Evolutionary conservation across 805 yeast genomes (phyloP).

Genomic region (Saturnispora ahearnii): DNA sequence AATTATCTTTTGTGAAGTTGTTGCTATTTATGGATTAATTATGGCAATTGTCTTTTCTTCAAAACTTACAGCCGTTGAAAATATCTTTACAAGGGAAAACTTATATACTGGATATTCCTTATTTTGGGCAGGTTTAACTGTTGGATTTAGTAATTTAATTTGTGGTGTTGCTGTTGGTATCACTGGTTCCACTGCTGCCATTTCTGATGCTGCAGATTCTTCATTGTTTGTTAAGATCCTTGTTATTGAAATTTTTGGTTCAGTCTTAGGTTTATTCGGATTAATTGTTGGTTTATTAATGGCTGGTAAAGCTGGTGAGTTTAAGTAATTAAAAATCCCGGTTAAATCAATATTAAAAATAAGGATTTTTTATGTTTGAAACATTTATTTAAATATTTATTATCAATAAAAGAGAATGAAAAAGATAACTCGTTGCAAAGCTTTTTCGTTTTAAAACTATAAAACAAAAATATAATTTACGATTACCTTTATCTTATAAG

Average conservation of each 20-base stretch:
- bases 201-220: constrained; percentile 95
- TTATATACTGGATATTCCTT: constrained; percentile 90
- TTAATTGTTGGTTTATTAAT: constrained; percentile 92
- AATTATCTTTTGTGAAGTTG: constrained; percentile 98
- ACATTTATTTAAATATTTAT: neutral
- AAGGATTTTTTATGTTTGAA: neutral
- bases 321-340: constrained; percentile 35
- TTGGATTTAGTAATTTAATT: constrained; percentile 83
- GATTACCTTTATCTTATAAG: neutral
- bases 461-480: neutral
- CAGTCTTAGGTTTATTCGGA: constrained; percentile 91
- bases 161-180: constrained; percentile 97
- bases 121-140: constrained; percentile 98
- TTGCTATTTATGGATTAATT: constrained; percentile 94
- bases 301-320: constrained; percentile 93
- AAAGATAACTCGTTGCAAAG: neutral
- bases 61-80: constrained; percentile 63
- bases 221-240: constrained; percentile 89
- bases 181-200: constrained; percentile 98
- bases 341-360: neutral
- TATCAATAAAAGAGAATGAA: neutral
- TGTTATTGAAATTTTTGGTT: constrained; percentile 95
- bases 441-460: neutral
- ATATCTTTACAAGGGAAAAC: constrained; percentile 69
- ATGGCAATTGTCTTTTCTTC: constrained; percentile 96